Percentiles rank a stretch among this genome's conserved stretches.
phyloP scores from a whole-genome alignment of 306 rosid species.

The Acacia acuminata region DNA sequence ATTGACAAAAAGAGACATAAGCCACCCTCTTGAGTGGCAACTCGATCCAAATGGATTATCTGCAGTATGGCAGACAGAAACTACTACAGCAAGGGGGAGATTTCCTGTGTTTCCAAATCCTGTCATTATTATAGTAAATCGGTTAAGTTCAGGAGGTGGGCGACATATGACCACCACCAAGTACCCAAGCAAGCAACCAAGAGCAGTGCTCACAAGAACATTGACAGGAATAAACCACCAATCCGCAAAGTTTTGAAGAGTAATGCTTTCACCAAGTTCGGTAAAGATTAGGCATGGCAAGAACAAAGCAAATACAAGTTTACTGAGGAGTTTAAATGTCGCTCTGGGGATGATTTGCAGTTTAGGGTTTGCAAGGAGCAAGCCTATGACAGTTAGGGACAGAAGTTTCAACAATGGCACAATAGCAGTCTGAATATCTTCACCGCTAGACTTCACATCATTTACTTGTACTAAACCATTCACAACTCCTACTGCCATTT shows the following conservation, averaged over 20 bases:
- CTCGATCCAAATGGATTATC: conserved; percentile 73
- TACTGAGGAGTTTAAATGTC: conserved; percentile 76
- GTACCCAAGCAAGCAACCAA: conserved; percentile 69
- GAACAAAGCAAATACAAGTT: conserved; percentile 85
- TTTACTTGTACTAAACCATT: conserved; percentile 27
- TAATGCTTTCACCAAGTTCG: conserved; percentile 74
- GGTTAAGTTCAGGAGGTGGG: conserved; percentile 68
- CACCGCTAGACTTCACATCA: conserved; percentile 41
- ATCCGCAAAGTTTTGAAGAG: conserved; percentile 51
- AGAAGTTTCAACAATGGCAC: conserved; percentile 74
- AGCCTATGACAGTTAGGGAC: conserved; percentile 63
- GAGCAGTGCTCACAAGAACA: conserved; percentile 66
- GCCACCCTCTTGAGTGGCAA: conserved; percentile 80
- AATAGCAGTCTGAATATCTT: conserved; percentile 59
- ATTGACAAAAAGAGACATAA: conserved; percentile 80
- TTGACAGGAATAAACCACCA: conserved; percentile 96
- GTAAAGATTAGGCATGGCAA: conserved; percentile 88
- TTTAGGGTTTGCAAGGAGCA: conserved; percentile 70
- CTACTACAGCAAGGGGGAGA: conserved; percentile 77
- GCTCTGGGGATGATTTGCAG: conserved; percentile 66
- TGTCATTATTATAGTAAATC: conserved; percentile 80
- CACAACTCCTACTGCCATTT: conserved; percentile 47
- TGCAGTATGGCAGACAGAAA: conserved; percentile 72
- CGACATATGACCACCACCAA: conserved; percentile 72
- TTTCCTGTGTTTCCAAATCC: conserved; percentile 93